A percentile compares a stretch with the other conserved stretches of the same genome.
Evolutionary conservation across 2,329 filamentous ascomycete species (phyloP).

Genomic region (Colletotrichum eleusines): DNA sequence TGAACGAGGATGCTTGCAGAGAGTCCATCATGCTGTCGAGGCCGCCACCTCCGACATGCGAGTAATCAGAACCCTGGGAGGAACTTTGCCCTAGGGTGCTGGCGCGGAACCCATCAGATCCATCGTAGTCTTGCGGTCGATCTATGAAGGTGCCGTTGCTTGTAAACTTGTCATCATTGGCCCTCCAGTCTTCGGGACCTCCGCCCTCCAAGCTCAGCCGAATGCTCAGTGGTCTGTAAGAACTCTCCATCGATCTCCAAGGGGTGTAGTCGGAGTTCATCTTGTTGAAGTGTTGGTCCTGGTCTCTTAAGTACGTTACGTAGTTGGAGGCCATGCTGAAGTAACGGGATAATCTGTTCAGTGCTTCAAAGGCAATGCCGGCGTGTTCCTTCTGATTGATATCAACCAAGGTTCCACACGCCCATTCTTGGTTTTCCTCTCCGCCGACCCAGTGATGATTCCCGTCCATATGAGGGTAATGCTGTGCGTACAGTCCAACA

Average conservation of each 20-base stretch:
- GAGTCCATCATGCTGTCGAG: slow-evolving; percentile 41
- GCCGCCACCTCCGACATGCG: slow-evolving; percentile 26
- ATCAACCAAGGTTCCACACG: slow-evolving; percentile 44
- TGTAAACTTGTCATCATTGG: slow-evolving; percentile 54
- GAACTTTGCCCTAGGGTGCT: slow-evolving; percentile 50
- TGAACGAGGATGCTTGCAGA: slow-evolving; percentile 51
- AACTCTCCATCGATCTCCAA: slow-evolving; percentile 46
- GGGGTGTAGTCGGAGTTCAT: slow-evolving; percentile 55
- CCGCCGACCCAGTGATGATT: slow-evolving; percentile 62
- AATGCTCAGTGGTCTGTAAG: slow-evolving; percentile 54
- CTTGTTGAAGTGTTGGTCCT: slow-evolving; percentile 64
- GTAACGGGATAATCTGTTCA: slow-evolving; percentile 63
- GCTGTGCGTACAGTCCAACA: slow-evolving; percentile 73
- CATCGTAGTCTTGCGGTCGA: slow-evolving; percentile 44
- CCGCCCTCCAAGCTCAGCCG: slow-evolving; percentile 59
- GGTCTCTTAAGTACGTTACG: slow-evolving; percentile 63
- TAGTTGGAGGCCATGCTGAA: slow-evolving; percentile 70
- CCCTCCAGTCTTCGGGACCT: slow-evolving; percentile 67
- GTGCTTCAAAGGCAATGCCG: slow-evolving; percentile 61
- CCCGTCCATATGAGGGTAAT: slow-evolving; percentile 77
- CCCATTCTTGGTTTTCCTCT: slow-evolving; percentile 49
- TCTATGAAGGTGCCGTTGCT: slow-evolving; percentile 58
- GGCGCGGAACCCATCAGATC: slow-evolving; percentile 46
- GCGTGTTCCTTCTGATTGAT: slow-evolving; percentile 57
- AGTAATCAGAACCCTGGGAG: slow-evolving; percentile 45